Evolutionary conservation across 78 protist species (phyloP).

Genomic region (Dictyostelium intermedium): DNA sequence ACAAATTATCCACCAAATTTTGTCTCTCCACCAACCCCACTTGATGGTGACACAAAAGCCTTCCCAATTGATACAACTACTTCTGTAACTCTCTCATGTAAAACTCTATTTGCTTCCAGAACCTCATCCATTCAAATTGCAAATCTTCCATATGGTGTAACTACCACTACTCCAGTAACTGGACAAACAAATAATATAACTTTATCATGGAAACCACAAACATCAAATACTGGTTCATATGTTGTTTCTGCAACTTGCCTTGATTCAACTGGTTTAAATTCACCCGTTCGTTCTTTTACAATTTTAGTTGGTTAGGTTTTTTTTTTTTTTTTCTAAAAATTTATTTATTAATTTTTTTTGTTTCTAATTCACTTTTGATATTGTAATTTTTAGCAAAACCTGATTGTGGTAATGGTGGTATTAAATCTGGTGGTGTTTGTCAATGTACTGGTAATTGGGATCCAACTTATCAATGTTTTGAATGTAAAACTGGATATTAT

Average conservation of each 20-base stretch:
- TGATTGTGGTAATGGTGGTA: conserved; percentile 20
- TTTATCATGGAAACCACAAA: conserved; percentile 4
- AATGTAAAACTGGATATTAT: not conserved
- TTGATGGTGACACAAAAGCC: not conserved
- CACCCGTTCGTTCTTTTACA: conserved; percentile 2
- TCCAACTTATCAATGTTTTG: not conserved
- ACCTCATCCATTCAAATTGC: not conserved
- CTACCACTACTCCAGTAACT: not conserved
- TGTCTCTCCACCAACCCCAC: conserved; percentile 10
- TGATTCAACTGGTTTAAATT: not conserved
- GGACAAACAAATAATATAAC: not conserved
- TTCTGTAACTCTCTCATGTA: not conserved
- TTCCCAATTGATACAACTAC: not conserved
- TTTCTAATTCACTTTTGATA: no score
- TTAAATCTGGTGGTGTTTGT: not conserved
- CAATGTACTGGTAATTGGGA: conserved; percentile 10
- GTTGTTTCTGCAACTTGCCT: not conserved
- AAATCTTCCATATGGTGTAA: not conserved
- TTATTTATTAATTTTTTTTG: not conserved
- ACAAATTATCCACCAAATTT: conserved; percentile 30
- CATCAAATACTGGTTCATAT: not conserved
- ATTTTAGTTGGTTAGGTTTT: not conserved
- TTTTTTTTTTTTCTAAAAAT: no score
- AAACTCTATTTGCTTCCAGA: not conserved
- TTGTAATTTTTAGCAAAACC: not conserved